Evolutionary conservation across 2,329 filamentous ascomycete genomes (phyloP).

Genomic region (Fusarium keratoplasticum): DNA sequence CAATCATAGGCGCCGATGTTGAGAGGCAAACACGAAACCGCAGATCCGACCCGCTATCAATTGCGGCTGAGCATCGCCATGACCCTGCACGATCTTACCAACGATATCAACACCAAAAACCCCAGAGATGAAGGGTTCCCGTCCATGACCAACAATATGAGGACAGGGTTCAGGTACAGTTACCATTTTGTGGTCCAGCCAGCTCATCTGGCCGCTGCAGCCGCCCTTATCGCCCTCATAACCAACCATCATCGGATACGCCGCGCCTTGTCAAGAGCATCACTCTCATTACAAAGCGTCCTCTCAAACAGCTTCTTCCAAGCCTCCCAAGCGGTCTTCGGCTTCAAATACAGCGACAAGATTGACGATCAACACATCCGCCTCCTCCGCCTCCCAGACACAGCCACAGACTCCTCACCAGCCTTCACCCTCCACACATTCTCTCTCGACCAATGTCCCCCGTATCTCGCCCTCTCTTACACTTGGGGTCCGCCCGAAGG

Average conservation of each 20-base stretch:
- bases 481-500: conserved; percentile 35
- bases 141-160: background rate
- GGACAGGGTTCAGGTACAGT: background rate
- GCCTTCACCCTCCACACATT: conserved; percentile 32
- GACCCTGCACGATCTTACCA: background rate
- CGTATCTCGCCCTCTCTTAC: conserved; percentile 42
- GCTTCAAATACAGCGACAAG: conserved; percentile 21
- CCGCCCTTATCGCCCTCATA: conserved; percentile 1
- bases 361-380: conserved; percentile 26
- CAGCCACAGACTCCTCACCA: background rate
- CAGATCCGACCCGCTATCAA: background rate
- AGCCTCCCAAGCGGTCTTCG: background rate
- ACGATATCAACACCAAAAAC: background rate
- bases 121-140: background rate
- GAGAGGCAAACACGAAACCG: background rate
- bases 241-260: background rate
- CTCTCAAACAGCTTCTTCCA: background rate
- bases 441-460: conserved; percentile 19
- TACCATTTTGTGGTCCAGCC: background rate
- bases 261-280: background rate
- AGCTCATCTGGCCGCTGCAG: background rate
- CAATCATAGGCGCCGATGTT: background rate
- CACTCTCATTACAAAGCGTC: background rate
- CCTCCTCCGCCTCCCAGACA: conserved; percentile 29
- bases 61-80: background rate